Evolutionary conservation across 352 stramenopile genomes (phyloP).

Genomic region (Phytophthora pseudosyringae): DNA sequence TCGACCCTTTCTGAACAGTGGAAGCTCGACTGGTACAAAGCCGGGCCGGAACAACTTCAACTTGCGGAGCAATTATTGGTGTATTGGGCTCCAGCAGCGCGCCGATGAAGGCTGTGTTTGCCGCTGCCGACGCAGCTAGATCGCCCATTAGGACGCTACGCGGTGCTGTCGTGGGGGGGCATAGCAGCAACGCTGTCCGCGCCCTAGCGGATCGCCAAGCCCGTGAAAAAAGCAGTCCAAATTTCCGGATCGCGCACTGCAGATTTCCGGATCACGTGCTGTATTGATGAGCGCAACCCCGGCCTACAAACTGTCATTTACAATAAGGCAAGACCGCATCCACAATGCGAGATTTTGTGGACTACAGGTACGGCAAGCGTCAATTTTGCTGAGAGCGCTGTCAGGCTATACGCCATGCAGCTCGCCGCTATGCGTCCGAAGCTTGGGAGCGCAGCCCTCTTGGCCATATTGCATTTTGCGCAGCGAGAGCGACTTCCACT

Average conservation of each 20-base stretch:
- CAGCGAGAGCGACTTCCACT: conserved; percentile 19
- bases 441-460: not conserved
- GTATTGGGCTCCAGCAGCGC: too few relatives aligned
- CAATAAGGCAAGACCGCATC: not conserved
- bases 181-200: not conserved
- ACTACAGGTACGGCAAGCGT: conserved; percentile 11
- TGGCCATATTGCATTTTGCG: conserved; percentile 28
- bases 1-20: conserved; percentile 2
- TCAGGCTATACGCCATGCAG: not conserved
- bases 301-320: too few relatives aligned
- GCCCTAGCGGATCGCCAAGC: not conserved
- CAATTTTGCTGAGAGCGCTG: conserved; percentile 3
- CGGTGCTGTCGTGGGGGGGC: not conserved
- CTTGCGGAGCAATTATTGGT: not conserved
- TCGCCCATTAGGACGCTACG: conserved; percentile 1
- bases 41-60: conserved; percentile 13
- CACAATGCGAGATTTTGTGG: conserved; percentile 4
- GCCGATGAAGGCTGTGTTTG: too few relatives aligned
- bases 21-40: not conserved
- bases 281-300: not conserved
- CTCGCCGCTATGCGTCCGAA: not conserved
- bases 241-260: not conserved
- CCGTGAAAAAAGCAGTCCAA: conserved; percentile 2
- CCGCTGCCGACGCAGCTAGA: not conserved
- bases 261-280: not conserved